Evolutionary conservation across 192 early-diverging fungal genomes (phyloP).

Genomic region (Backusella macrospora): DNA sequence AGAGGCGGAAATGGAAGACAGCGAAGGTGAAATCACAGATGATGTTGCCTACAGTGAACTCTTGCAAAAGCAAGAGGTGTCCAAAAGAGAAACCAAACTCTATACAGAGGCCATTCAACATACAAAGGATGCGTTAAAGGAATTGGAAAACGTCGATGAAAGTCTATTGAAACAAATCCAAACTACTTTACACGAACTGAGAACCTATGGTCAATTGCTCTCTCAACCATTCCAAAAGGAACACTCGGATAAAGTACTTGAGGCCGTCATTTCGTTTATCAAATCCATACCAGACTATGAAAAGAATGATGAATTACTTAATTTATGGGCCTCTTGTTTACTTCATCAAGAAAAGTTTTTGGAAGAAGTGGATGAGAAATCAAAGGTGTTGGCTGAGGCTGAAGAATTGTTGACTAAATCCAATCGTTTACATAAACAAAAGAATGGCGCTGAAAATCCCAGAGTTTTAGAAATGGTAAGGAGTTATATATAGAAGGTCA

Average conservation of each 20-base stretch:
- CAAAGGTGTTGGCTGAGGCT: neutral
- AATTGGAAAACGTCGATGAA: neutral
- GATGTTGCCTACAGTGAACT: constrained; percentile 24
- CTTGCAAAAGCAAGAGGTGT: constrained; percentile 17
- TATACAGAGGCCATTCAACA: constrained; percentile 21
- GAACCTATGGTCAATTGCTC: constrained; percentile 30
- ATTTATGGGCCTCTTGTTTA: constrained; percentile 28
- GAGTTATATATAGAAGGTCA: too few relatives aligned
- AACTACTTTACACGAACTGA: constrained; percentile 1
- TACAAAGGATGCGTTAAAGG: neutral
- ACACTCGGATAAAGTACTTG: neutral
- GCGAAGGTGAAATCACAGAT: constrained; percentile 25
- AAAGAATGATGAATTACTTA: constrained; percentile 17
- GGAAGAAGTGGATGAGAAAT: constrained; percentile 6
- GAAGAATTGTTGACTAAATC: constrained; percentile 3
- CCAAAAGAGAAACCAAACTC: constrained; percentile 29
- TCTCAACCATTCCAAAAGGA: constrained; percentile 20
- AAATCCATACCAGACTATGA: constrained; percentile 11
- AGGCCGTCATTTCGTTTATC: neutral
- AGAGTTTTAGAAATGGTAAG: constrained; percentile 28
- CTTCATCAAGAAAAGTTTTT: constrained; percentile 29
- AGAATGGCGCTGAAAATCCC: constrained; percentile 12
- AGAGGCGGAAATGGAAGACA: constrained; percentile 10
- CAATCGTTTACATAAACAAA: neutral
- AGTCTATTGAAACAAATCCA: constrained; percentile 5